Conservation (phyloP, 805 yeast species). For the Candida piceae region DNA sequence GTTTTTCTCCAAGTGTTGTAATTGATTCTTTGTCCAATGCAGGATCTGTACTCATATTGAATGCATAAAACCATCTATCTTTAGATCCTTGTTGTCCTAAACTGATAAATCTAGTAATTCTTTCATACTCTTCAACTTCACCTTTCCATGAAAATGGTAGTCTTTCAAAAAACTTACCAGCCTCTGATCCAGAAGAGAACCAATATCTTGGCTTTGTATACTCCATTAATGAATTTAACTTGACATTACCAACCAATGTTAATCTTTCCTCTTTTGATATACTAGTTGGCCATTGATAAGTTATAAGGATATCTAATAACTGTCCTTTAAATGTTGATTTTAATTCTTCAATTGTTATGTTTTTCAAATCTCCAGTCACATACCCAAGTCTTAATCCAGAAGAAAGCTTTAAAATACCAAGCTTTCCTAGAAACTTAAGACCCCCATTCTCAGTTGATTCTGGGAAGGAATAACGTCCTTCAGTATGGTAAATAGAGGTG, state of each 20-base stretch:
- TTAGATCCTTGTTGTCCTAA: constrained; percentile 53
- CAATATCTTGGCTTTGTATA: constrained; percentile 58
- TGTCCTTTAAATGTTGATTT: constrained; percentile 15
- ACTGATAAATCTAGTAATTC: constrained; percentile 60
- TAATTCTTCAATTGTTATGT: constrained; percentile 16
- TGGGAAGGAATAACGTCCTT: constrained; percentile 14
- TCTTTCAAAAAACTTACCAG: constrained; percentile 48
- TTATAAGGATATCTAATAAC: constrained; percentile 49
- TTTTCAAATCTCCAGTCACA: constrained; percentile 32
- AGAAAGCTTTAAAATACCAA: constrained; percentile 35
- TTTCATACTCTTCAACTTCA: constrained; percentile 18
- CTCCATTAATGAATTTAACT: constrained; percentile 43
- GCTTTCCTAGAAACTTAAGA: constrained; percentile 29
- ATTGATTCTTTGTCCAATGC: constrained; percentile 16
- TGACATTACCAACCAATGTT: constrained; percentile 38
- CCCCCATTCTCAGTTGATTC: constrained; percentile 15
- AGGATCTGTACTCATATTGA: constrained; percentile 35
- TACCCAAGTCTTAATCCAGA: constrained; percentile 47
- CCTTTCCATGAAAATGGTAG: constrained; percentile 54
- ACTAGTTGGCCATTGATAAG: constrained; percentile 55
- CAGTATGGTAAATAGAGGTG: constrained; percentile 22
- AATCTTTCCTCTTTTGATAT: constrained; percentile 42
- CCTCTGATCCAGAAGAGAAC: constrained; percentile 49
- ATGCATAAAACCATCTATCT: constrained; percentile 75
- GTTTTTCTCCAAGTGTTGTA: constrained; percentile 13